These are phyloP conservation scores for Aechmea fasciata DNA, from an alignment of 176 grass and related monocot species.

Conservation along the genomic window DNA sequence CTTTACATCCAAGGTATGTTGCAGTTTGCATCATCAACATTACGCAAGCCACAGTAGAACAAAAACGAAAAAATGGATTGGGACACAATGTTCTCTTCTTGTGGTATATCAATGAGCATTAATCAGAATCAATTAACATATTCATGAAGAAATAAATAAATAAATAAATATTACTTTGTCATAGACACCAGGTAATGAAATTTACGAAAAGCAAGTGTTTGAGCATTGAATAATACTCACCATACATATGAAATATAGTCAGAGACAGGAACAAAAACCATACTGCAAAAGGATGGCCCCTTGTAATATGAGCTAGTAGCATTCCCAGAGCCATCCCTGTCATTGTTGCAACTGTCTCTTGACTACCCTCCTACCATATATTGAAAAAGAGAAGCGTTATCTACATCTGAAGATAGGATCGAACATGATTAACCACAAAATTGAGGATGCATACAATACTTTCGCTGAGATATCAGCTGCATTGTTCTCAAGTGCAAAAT, in stretches of 20 bases:
- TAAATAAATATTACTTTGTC: not conserved
- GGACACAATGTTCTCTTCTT: too few species aligned
- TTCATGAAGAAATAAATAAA: not conserved
- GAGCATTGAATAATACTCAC: conserved; percentile 34
- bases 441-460: conserved; percentile 26
- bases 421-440: conserved; percentile 19
- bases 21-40: too few species aligned
- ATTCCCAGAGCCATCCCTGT: conserved; percentile 83
- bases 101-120: too few species aligned
- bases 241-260: conserved; percentile 89
- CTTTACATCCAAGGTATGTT: too few species aligned
- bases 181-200: not conserved
- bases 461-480: conserved; percentile 93
- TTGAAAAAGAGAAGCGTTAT: conserved; percentile 15
- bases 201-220: not conserved
- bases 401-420: conserved; percentile 22
- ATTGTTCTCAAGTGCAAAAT: conserved; percentile 91
- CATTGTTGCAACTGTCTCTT: conserved; percentile 96
- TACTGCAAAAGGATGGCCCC: conserved; percentile 56
- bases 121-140: too few species aligned
- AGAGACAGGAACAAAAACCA: conserved; percentile 87
- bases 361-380: conserved; percentile 64
- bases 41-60: too few species aligned
- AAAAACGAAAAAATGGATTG: too few species aligned
- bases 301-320: conserved; percentile 73